phyloP scores from a whole-genome alignment of 768 basidiomycete genomes.

The Hemileccinum rubropunctum region DNA sequence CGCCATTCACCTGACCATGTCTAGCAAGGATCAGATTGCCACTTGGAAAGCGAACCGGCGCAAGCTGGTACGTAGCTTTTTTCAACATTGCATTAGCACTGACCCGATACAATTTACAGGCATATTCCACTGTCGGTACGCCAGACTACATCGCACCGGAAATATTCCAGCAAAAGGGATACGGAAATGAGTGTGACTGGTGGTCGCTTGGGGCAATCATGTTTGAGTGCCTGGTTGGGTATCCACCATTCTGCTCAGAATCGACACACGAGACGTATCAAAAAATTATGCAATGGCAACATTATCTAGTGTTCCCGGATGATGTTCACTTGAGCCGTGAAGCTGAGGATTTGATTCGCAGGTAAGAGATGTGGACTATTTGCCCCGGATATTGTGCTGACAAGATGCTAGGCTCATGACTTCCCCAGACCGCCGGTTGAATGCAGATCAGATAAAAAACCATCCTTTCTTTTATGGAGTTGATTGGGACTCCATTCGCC shows the following conservation, averaged over 20 bases:
- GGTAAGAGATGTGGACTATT: constrained; percentile 43
- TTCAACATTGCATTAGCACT: background rate
- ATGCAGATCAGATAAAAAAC: constrained; percentile 82
- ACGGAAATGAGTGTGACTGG: constrained; percentile 98
- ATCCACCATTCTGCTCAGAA: constrained; percentile 95
- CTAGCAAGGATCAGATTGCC: constrained; percentile 88
- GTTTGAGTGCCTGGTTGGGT: constrained; percentile 97
- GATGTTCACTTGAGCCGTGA: constrained; percentile 92
- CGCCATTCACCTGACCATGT: constrained; percentile 94
- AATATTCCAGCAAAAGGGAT: constrained; percentile 96
- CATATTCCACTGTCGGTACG: constrained; percentile 97
- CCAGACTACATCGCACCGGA: constrained; percentile 98
- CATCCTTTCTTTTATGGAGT: constrained; percentile 97
- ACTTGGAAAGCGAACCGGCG: constrained; percentile 99
- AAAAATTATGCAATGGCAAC: constrained; percentile 94
- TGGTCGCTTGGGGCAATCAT: constrained; percentile 99
- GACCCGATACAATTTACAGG: constrained; percentile 42
- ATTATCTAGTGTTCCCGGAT: constrained; percentile 85
- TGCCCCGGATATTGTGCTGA: constrained; percentile 2
- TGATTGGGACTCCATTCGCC: constrained; percentile 84
- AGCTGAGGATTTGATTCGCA: constrained; percentile 82
- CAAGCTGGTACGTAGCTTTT: constrained; percentile 68
- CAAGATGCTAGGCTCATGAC: constrained; percentile 65
- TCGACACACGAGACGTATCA: constrained; percentile 97
- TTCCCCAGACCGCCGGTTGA: constrained; percentile 74